These are phyloP conservation scores for Cardiospermum halicacabum DNA, from an alignment of 345 rosid species.

Conservation along the genomic window DNA sequence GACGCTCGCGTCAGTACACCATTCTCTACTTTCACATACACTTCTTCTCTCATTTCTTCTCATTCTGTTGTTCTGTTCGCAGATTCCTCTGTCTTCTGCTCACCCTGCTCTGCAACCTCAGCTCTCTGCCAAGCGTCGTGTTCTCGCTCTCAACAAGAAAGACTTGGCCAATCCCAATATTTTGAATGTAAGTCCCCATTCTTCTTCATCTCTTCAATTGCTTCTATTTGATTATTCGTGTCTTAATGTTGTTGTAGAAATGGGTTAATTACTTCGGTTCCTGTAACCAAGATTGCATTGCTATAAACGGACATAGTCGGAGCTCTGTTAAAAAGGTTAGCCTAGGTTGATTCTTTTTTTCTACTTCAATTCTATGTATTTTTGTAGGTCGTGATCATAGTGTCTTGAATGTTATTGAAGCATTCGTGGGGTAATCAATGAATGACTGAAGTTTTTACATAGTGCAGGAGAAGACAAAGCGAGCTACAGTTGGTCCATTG, in stretches of 20 bases:
- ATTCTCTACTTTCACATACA: too few relatives aligned
- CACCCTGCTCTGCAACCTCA: conserved; percentile 76
- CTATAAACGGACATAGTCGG: conserved; percentile 76
- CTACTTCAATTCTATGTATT: too few relatives aligned
- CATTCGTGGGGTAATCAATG: background rate
- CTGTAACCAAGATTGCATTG: conserved; percentile 58
- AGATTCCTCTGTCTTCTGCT: conserved; percentile 91
- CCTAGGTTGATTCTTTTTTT: too few relatives aligned
- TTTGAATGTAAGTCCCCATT: conserved; percentile 39
- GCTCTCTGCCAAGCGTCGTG: conserved; percentile 67
- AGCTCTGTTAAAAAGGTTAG: conserved; percentile 85
- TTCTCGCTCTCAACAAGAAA: conserved; percentile 87
- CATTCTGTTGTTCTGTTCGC: background rate
- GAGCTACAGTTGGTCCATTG: conserved; percentile 92
- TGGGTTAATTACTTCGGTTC: conserved; percentile 76
- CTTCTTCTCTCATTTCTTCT: background rate
- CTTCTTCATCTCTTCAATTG: background rate
- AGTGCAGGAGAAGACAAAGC: conserved; percentile 73
- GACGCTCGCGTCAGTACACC: conserved; percentile 66
- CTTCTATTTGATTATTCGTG: background rate
- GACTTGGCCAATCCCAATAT: conserved; percentile 86
- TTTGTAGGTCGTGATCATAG: too few relatives aligned
- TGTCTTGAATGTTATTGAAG: background rate
- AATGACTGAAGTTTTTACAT: conserved; percentile 29
- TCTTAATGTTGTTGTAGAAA: conserved; percentile 45